These are phyloP conservation scores for Lactarius pseudohatsudake DNA, from an alignment of 768 basidiomycete species.

Conservation along the genomic window DNA sequence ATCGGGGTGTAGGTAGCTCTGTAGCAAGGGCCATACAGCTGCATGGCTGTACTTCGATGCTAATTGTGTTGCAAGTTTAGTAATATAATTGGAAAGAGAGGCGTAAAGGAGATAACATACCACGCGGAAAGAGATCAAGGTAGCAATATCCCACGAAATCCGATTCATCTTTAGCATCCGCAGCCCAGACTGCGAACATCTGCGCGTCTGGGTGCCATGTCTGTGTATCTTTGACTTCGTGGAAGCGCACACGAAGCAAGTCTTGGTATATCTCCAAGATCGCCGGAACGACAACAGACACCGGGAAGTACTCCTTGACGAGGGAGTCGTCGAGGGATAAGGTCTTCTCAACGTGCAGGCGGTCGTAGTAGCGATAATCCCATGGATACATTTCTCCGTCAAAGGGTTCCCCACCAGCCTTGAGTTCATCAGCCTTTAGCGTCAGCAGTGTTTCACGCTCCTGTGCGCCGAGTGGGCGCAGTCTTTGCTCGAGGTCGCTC, in stretches of 20 bases:
- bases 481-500: slow-evolving; percentile 68
- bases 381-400: slow-evolving; percentile 78
- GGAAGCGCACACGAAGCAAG: slow-evolving; percentile 72
- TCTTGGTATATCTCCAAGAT: slow-evolving; percentile 85
- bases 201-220: slow-evolving; percentile 91
- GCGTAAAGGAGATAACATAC: slow-evolving; percentile 40
- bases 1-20: slow-evolving; percentile 58
- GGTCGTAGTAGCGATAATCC: slow-evolving; percentile 81
- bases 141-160: slow-evolving; percentile 85
- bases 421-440: slow-evolving; percentile 74
- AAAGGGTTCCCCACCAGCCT: slow-evolving; percentile 55
- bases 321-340: slow-evolving; percentile 72
- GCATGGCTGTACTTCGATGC: slow-evolving; percentile 84
- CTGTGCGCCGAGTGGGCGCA: slow-evolving; percentile 67
- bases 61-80: slow-evolving; percentile 32
- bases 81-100: not conserved
- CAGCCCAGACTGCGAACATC: slow-evolving; percentile 83
- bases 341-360: slow-evolving; percentile 62
- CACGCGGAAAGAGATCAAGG: slow-evolving; percentile 83
- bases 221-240: slow-evolving; percentile 48
- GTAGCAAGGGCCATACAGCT: slow-evolving; percentile 75
- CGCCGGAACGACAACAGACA: slow-evolving; percentile 75
- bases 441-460: slow-evolving; percentile 67
- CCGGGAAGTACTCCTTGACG: slow-evolving; percentile 90
- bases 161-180: slow-evolving; percentile 63